Base-by-base conservation (phyloP, 306 rosid genomes). In the Hippophae tibetana region DNA sequence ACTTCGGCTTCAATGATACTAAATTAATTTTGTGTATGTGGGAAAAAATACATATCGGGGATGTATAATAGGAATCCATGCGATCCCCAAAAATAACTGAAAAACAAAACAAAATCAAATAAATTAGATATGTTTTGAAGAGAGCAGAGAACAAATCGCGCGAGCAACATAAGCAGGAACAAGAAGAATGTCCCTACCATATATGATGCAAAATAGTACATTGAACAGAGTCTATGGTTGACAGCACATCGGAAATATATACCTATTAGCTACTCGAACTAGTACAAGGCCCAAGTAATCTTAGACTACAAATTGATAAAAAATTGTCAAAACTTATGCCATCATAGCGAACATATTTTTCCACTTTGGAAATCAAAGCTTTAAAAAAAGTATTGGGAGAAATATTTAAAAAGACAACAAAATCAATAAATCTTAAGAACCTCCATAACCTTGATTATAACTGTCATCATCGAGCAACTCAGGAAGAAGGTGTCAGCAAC, bases 171-270 rank as follows among this genome's bases (percentile, higher is more conserved):
- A 43, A 8, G 53, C 26, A 6, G 7, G 56, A 42, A 42, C 78
- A 66, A 69, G 69, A 69, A 62, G 68, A 79, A 69, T 43, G 62
- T 65, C 68, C 65, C 66, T 65, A 55, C 70, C 59, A 70, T 49
- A 66, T 74, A 79, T 74, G 82, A 66, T 79, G 87, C 96, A 87
- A 81, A 73, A 66, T 63, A 66, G 75, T 58, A 72, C 70, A 82
- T 74, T 54, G 12, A 12, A 52, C 61, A 53, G 64, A 60, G 44
- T 2, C 2, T 27, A 27, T 27, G 18, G 18, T 51, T 31, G 61
- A 52, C 47, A 57, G 46, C 71, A 56, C 63, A 67, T 47, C 51
- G 45, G 69, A 80, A 74, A 70, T 73, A 46, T 41, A 59, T 72
- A 67, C 9, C 78, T 58, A 57, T 53, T 63, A 68, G 53, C 82